Conservation (phyloP, 169 alveolate species). For the Eimeria tenella region DNA sequence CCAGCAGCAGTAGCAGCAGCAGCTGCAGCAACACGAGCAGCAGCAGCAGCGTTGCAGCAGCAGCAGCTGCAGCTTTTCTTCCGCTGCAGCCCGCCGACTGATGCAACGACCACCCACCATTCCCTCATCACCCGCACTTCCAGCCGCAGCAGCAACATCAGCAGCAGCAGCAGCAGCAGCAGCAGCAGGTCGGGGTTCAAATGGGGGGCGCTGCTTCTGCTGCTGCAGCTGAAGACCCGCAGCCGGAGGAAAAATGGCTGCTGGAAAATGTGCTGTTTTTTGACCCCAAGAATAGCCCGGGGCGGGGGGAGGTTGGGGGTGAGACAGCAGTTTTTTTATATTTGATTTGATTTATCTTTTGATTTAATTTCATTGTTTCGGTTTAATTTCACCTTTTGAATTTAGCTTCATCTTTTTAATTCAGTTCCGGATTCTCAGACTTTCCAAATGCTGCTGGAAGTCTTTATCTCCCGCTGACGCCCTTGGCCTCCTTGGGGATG, state of each 20-base stretch:
- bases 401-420: neutral
- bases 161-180: neutral
- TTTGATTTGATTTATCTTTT: too few species aligned
- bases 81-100: too few species aligned
- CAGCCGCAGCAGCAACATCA: neutral
- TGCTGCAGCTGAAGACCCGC: neutral
- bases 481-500: too few species aligned
- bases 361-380: too few species aligned
- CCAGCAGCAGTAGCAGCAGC: too few species aligned
- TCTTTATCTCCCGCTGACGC: neutral
- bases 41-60: too few species aligned
- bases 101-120: too few species aligned
- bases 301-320: too few species aligned
- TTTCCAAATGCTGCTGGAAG: neutral
- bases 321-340: too few species aligned
- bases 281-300: constrained; percentile 15
- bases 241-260: constrained; percentile 60
- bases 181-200: neutral
- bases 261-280: constrained; percentile 72
- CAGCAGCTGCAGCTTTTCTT: too few species aligned
- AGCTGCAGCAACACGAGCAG: too few species aligned
- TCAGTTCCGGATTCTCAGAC: neutral
- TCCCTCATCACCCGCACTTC: neutral
- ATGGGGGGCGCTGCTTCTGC: constrained; percentile 66
- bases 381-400: neutral